Base-by-base conservation (phyloP, 768 basidiomycete genomes). In the Asterophora lycoperdoides region DNA sequence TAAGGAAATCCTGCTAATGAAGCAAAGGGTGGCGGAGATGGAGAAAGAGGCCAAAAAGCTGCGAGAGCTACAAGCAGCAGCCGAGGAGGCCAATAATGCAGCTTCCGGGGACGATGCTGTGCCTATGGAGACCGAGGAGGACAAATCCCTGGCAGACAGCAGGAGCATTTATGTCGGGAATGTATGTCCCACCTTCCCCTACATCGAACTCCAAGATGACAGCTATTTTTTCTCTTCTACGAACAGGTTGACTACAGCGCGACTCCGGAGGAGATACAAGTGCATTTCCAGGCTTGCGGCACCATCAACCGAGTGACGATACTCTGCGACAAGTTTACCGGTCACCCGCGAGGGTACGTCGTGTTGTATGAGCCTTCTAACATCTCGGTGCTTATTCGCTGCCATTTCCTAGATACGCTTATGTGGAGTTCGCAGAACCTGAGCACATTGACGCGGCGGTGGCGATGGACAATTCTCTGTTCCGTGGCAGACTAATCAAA, bases 291-390 rank as follows among this genome's bases (percentile, higher is more conserved):
- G 65, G 86, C 94, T 13, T 98, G 94, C 63, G 96, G 96, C 5
- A 92, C 89, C 13, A 99, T 99, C 69, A 99, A 99, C 72, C 83
- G 96, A 59, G 93, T 99, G 36, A 99, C 96, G 1, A 99, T 99
- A 62, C 83, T 99, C 23, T 98, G 95, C 68, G 96, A 99, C 79
- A 98, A 98, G 73, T 98, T 95, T 69, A 98, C 95, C 18, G 96
- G 96, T 41, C 94, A 97, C 71, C 95, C 96, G 40, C 97, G 97
- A 81, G 96, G 96, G 93, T 93, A 56, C 43, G 63, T 56, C 3
- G 7, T 26, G 11, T 11, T 35, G 8, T 38, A 46, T 26, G 29
- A 33, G 47, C 32, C 29, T 49, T 47, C 51, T n/a, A 40, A 49
- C 52, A 44, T 35, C 13, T 17, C 37, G 49, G 26, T 47, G 49